These are phyloP conservation scores for Penicillium taxi DNA, from an alignment of 495 filamentous ascomycete species.

Conservation along the genomic window DNA sequence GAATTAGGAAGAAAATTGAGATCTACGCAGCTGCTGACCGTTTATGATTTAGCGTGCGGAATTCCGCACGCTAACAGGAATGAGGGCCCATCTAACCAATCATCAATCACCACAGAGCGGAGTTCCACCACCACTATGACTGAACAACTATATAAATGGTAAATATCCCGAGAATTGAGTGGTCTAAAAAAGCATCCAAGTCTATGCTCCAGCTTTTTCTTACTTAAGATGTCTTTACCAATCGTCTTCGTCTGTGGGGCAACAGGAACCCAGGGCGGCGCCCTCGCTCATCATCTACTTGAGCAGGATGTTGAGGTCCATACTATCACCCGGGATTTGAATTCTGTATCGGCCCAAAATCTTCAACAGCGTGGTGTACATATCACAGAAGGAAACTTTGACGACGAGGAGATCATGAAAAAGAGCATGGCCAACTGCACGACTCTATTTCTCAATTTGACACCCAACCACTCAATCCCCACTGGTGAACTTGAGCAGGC, in stretches of 20 bases:
- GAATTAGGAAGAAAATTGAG: slow-evolving; percentile 1
- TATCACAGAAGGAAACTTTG: slow-evolving; percentile 33
- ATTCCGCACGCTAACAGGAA: slow-evolving; percentile 23
- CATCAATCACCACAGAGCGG: too few species aligned
- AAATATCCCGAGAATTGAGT: too few species aligned
- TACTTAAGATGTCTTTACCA: not conserved
- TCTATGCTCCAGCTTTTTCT: too few species aligned
- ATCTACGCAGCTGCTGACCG: not conserved
- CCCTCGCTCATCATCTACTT: slow-evolving; percentile 32
- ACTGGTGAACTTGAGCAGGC: slow-evolving; percentile 29
- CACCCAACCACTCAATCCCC: slow-evolving; percentile 18
- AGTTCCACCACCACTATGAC: too few species aligned
- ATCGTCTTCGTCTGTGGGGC: slow-evolving; percentile 36
- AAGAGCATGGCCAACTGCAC: slow-evolving; percentile 32
- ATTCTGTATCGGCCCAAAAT: slow-evolving; percentile 23
- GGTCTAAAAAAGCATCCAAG: too few species aligned
- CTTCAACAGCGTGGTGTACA: slow-evolving; percentile 33
- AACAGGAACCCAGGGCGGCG: slow-evolving; percentile 44
- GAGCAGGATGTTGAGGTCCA: slow-evolving; percentile 28
- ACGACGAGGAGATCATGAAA: slow-evolving; percentile 30
- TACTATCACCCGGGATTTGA: slow-evolving; percentile 31
- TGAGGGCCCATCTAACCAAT: not conserved
- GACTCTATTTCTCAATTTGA: slow-evolving; percentile 42
- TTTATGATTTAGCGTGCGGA: slow-evolving; percentile 14
- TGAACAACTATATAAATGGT: too few species aligned